Conservation (phyloP, 345 rosid genomes). For the Microthlaspi erraticum region DNA sequence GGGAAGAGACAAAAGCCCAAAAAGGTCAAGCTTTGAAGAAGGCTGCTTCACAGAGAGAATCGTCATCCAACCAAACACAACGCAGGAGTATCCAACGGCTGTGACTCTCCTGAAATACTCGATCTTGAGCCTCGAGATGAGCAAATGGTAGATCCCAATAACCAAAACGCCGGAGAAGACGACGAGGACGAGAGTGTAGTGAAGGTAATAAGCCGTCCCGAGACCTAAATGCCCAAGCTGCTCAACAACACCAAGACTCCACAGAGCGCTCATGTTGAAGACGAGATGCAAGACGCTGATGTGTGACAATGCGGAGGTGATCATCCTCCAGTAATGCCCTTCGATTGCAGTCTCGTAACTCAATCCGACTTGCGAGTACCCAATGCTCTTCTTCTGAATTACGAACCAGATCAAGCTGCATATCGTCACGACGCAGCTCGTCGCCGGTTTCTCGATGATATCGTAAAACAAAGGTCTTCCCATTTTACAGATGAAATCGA, state of each 20-base stretch:
- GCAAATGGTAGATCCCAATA: slow-evolving; percentile 75
- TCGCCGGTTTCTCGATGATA: slow-evolving; percentile 85
- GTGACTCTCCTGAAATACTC: slow-evolving; percentile 92
- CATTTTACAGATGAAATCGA: slow-evolving; percentile 45
- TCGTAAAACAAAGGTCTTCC: slow-evolving; percentile 87
- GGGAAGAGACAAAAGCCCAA: slow-evolving; percentile 91
- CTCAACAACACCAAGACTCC: slow-evolving; percentile 96
- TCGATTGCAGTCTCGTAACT: slow-evolving; percentile 81
- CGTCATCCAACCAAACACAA: slow-evolving; percentile 99
- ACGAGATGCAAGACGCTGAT: slow-evolving; percentile 92
- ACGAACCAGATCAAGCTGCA: slow-evolving; percentile 82
- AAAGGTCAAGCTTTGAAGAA: slow-evolving; percentile 87
- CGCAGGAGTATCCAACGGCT: slow-evolving; percentile 98
- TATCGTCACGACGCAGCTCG: slow-evolving; percentile 71
- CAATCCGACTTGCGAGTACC: slow-evolving; percentile 88
- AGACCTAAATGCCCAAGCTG: slow-evolving; percentile 74
- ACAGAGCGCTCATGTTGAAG: slow-evolving; percentile 95
- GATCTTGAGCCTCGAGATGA: slow-evolving; percentile 75
- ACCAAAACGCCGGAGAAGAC: slow-evolving; percentile 78
- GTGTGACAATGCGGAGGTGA: slow-evolving; percentile 95
- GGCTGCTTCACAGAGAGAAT: slow-evolving; percentile 95
- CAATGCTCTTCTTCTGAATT: slow-evolving; percentile 90
- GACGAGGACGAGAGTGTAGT: slow-evolving; percentile 81
- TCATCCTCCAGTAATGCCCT: slow-evolving; percentile 94
- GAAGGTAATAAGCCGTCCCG: slow-evolving; percentile 83